These are phyloP conservation scores for Penicillium sp. DNA, from an alignment of 2,329 filamentous ascomycete genomes.

Conservation along the genomic window DNA sequence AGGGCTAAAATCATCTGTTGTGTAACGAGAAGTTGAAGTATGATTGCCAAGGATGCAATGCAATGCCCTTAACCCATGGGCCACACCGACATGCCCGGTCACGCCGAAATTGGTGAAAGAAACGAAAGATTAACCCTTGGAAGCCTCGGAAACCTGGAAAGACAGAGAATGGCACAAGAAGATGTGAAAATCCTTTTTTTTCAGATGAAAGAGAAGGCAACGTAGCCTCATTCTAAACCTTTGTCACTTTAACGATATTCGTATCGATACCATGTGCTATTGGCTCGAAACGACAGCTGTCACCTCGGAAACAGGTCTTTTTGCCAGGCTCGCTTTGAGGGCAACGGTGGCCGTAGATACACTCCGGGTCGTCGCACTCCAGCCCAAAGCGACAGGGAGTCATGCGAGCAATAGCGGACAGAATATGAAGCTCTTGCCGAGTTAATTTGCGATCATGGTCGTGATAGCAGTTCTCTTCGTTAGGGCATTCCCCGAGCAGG, in stretches of 20 bases:
- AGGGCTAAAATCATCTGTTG: conserved; percentile 1
- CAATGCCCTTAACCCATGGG: not conserved
- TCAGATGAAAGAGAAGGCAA: not conserved
- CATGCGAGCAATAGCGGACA: conserved; percentile 65
- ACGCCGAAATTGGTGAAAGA: conserved; percentile 11
- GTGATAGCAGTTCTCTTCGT: conserved; percentile 54
- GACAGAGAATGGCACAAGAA: not conserved
- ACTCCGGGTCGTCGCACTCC: conserved; percentile 62
- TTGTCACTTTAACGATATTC: conserved; percentile 58
- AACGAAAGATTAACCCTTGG: not conserved
- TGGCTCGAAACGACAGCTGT: conserved; percentile 61
- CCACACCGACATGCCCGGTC: conserved; percentile 6
- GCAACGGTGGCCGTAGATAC: conserved; percentile 68
- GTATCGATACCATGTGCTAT: conserved; percentile 64
- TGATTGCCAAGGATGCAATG: conserved; percentile 1
- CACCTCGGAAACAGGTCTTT: conserved; percentile 62
- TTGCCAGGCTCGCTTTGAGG: conserved; percentile 57
- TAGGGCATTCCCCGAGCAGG: conserved; percentile 62
- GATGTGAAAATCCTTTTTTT: not conserved
- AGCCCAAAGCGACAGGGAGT: conserved; percentile 64
- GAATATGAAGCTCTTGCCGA: conserved; percentile 57
- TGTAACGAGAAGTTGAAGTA: conserved; percentile 1
- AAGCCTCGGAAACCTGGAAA: not conserved
- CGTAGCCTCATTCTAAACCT: conserved; percentile 35
- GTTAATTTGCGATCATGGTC: conserved; percentile 60